Conservation (phyloP, 192 early-diverging fungal species). For the Coemansia reversa region DNA sequence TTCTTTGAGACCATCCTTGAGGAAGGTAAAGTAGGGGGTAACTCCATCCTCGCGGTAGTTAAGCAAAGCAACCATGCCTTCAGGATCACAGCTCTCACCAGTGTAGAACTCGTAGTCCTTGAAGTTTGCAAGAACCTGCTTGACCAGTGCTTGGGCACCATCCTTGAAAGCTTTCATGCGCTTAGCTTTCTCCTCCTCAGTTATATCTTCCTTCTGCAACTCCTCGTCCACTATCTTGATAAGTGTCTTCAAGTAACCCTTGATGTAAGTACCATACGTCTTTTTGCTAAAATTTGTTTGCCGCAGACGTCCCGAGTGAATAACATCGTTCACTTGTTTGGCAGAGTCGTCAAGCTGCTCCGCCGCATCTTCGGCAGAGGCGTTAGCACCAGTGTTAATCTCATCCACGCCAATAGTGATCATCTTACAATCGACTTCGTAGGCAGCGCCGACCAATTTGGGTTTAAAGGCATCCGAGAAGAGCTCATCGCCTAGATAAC, state of each 20-base stretch:
- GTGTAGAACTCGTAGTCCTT: constrained; percentile 92
- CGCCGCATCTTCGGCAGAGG: constrained; percentile 79
- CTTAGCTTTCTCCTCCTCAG: constrained; percentile 62
- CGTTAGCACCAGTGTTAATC: constrained; percentile 90
- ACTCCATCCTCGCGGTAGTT: constrained; percentile 95
- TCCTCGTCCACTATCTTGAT: constrained; percentile 63
- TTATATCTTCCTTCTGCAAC: too few species aligned
- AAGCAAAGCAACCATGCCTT: constrained; percentile 82
- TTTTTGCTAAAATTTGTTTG: constrained; percentile 87
- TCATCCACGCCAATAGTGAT: constrained; percentile 65
- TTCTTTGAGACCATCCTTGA: constrained; percentile 80
- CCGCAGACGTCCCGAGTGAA: constrained; percentile 75
- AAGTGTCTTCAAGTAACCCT: constrained; percentile 90
- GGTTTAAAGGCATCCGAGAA: constrained; percentile 84
- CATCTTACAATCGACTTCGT: constrained; percentile 80
- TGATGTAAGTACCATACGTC: constrained; percentile 85
- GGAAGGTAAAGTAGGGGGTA: constrained; percentile 89
- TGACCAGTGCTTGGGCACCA: constrained; percentile 62
- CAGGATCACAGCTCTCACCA: constrained; percentile 83
- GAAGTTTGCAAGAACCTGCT: constrained; percentile 78
- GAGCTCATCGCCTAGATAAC: constrained; percentile 74
- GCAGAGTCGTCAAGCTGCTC: constrained; percentile 65
- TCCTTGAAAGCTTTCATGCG: constrained; percentile 64
- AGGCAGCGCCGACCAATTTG: constrained; percentile 60
- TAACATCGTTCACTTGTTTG: constrained; percentile 79